A percentile compares a stretch with the other conserved stretches of the same genome.
phyloP scores from a whole-genome alignment of 768 basidiomycete genomes.

The Punctularia strigosozonata region DNA sequence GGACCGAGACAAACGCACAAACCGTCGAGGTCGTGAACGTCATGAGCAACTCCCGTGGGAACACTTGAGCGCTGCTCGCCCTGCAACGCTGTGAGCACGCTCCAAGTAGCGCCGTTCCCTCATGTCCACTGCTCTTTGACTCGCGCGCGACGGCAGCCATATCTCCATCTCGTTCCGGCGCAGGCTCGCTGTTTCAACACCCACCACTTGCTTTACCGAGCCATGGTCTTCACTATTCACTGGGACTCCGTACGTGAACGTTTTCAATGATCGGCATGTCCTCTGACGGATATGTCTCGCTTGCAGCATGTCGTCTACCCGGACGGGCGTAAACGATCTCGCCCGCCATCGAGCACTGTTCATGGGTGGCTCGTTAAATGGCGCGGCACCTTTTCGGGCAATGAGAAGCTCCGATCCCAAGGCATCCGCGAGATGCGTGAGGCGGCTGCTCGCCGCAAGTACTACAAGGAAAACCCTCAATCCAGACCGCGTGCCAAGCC shows the following conservation, averaged over 20 bases:
- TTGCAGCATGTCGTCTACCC: constrained; percentile 1
- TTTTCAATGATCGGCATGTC: background rate
- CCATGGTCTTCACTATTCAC: constrained; percentile 3
- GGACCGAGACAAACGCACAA: too few relatives aligned
- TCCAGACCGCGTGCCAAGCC: constrained; percentile 10
- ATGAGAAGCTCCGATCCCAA: constrained; percentile 42
- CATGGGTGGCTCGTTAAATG: constrained; percentile 77
- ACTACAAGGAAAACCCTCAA: constrained; percentile 18
- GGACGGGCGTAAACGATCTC: constrained; percentile 8
- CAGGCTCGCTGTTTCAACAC: too few relatives aligned
- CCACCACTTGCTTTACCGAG: constrained; percentile 5
- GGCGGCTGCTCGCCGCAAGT: constrained; percentile 25
- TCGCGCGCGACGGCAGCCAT: too few relatives aligned
- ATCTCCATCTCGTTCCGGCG: too few relatives aligned
- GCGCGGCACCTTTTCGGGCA: constrained; percentile 57
- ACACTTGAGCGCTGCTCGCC: too few relatives aligned
- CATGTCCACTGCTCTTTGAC: too few relatives aligned
- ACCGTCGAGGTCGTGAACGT: too few relatives aligned
- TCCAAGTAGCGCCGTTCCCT: too few relatives aligned
- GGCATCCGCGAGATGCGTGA: constrained; percentile 65
- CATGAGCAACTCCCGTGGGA: too few relatives aligned
- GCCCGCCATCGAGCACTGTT: constrained; percentile 36
- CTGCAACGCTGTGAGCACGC: too few relatives aligned
- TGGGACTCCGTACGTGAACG: constrained; percentile 6
- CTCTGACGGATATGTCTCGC: background rate